Percentiles rank a stretch among this genome's conserved stretches.
Conservation (phyloP, 2,329 filamentous ascomycete species). For the Neodidymelliopsis sp. region DNA sequence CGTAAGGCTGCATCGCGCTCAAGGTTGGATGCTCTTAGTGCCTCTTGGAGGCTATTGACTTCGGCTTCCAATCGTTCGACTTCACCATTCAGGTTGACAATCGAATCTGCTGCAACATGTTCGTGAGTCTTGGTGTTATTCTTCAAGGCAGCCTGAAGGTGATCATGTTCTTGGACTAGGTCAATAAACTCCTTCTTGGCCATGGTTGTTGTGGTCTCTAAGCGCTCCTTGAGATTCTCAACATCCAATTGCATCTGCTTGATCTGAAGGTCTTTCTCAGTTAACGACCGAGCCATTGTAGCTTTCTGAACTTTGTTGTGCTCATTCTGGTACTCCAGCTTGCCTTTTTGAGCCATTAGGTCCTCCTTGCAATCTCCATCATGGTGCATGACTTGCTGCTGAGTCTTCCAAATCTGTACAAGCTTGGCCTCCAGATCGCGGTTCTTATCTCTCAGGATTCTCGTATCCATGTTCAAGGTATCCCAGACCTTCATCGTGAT, state of each 20-base stretch:
- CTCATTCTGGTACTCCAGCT: slow-evolving; percentile 28
- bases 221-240: slow-evolving; percentile 8
- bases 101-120: too few species aligned
- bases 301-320: slow-evolving; percentile 26
- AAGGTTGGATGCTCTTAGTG: background rate
- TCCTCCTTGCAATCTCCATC: slow-evolving; percentile 4
- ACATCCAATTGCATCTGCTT: slow-evolving; percentile 26
- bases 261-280: slow-evolving; percentile 24
- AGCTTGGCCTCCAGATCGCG: slow-evolving; percentile 13
- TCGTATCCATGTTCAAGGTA: slow-evolving; percentile 1
- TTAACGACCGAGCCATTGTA: slow-evolving; percentile 26
- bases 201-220: background rate
- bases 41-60: background rate
- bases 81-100: background rate
- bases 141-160: slow-evolving; percentile 9
- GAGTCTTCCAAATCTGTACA: background rate
- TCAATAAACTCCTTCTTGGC: background rate
- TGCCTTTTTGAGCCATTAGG: slow-evolving; percentile 12
- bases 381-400: background rate
- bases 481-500: slow-evolving; percentile 18
- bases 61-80: background rate
- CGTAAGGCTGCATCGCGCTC: slow-evolving; percentile 14
- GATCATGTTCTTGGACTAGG: slow-evolving; percentile 13
- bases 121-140: too few species aligned
- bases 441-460: slow-evolving; percentile 9